These are phyloP conservation scores for Aechmea fasciata DNA, from an alignment of 176 grass and related monocot species.

Conservation along the genomic window DNA sequence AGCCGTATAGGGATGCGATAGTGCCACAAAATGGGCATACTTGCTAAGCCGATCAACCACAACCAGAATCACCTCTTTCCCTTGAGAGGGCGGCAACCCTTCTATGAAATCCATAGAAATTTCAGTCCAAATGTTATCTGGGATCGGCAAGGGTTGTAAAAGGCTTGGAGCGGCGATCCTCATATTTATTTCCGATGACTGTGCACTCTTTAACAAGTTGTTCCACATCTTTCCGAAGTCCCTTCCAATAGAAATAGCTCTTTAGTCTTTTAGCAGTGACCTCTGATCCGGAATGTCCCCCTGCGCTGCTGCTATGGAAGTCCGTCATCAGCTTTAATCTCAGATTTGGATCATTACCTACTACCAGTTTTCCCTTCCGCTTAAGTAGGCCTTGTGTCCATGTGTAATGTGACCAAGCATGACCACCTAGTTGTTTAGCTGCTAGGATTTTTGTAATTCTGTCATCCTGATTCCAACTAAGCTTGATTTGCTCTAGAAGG, in stretches of 20 bases:
- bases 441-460: neutral
- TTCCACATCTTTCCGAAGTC: neutral
- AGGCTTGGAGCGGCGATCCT: neutral
- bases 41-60: conserved; percentile 1
- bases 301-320: neutral
- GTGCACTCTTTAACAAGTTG: neutral
- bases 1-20: neutral
- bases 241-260: neutral
- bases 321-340: neutral
- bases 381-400: neutral
- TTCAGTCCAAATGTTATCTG: neutral
- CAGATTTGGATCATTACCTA: neutral
- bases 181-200: neutral
- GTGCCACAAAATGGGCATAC: neutral
- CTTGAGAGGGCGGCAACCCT: neutral
- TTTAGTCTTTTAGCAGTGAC: neutral
- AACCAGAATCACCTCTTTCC: neutral
- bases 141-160: neutral
- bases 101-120: conserved; percentile 7
- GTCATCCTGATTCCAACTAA: neutral
- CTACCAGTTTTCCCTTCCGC: neutral
- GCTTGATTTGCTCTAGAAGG: neutral
- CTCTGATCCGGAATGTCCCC: neutral
- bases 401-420: no score
- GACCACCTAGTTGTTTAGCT: no score